phyloP scores from a whole-genome alignment of 495 filamentous ascomycete genomes.

The Cladorrhinum samala region DNA sequence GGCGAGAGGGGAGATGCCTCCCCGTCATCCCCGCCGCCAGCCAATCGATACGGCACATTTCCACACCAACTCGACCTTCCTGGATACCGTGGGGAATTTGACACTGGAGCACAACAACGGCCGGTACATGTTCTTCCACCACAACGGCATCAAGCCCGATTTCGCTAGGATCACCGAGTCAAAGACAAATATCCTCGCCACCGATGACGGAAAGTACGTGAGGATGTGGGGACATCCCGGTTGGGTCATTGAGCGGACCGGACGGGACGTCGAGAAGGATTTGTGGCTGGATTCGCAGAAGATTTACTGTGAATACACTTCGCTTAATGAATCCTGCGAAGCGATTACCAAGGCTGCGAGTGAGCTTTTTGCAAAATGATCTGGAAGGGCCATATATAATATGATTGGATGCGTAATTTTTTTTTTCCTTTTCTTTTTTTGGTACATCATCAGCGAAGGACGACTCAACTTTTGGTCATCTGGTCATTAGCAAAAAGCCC shows the following conservation, averaged over 20 bases:
- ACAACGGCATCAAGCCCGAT: constrained; percentile 51
- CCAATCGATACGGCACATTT: background rate
- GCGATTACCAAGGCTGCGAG: background rate
- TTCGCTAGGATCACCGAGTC: constrained; percentile 22
- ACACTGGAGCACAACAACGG: background rate
- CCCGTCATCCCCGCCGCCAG: background rate
- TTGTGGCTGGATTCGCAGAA: constrained; percentile 46
- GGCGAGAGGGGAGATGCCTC: background rate
- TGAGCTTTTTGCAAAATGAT: background rate
- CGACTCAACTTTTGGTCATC: no score
- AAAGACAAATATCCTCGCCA: constrained; percentile 1
- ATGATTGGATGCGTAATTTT: no score
- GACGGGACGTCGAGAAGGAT: constrained; percentile 42
- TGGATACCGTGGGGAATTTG: constrained; percentile 1
- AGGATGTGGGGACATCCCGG: constrained; percentile 26
- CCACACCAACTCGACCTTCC: constrained; percentile 11
- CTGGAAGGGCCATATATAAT: no score
- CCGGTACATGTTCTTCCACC: constrained; percentile 47
- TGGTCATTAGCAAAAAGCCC: no score
- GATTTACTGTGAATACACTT: constrained; percentile 31
- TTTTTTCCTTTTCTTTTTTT: no score
- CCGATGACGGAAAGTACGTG: constrained; percentile 15
- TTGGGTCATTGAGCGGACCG: constrained; percentile 32
- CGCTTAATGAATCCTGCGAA: background rate
- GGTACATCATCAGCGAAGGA: no score